Evolutionary conservation across 2,329 filamentous ascomycete genomes (phyloP), one percentile per base, ranked within the genome.

Genomic region (Tolypocladium ovalisporum): DNA sequence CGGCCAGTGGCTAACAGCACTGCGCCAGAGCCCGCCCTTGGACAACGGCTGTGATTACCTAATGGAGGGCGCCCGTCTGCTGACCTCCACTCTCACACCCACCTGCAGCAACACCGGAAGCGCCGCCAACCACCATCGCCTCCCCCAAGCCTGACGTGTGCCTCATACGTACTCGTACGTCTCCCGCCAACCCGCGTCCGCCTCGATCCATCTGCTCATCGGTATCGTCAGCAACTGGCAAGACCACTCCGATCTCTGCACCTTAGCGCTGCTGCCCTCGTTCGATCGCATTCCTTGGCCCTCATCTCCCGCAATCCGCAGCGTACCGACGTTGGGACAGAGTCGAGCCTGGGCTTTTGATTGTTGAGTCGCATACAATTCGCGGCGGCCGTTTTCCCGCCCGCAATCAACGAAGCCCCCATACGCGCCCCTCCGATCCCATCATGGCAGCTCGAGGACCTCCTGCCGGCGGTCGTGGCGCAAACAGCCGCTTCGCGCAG

Each of bases 401-500:
- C 29, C 27, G 19, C 52, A 32, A 19, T 24, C 7, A 8, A 22
- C 15, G 22, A 29, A 22, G 10, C 37, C 47, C 52, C 19, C 44
- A 27, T 53, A 15, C 22, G 22, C 34, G 3, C 42, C 34, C 12
- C 19, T 63, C 62, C 63, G 62, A 58, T 58, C 60, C 64, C 71
- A 79, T 67, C 73, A 97, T 97, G 93, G 89, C 92, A 76, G 83
- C 89, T 74, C 86, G 91, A 85, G 85, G 85, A 77, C 86, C 75
- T 77, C 86, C 75, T 67, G 77, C 80, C 65, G 77, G 80, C 68
- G 81, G 80, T 67, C 81, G 82, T 67, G 82, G 80, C 70, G 76
- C 80, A 81, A 84, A 86, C 85, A 84, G 89, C 75, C 87, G 93
- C 70, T 97, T 99, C 76, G 93, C 94, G 68, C 94, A 99, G 82